Evolutionary conservation across 2,329 filamentous ascomycete genomes (phyloP), one percentile per base, ranked within the genome.

Genomic region (Aspergillus clavatus): DNA sequence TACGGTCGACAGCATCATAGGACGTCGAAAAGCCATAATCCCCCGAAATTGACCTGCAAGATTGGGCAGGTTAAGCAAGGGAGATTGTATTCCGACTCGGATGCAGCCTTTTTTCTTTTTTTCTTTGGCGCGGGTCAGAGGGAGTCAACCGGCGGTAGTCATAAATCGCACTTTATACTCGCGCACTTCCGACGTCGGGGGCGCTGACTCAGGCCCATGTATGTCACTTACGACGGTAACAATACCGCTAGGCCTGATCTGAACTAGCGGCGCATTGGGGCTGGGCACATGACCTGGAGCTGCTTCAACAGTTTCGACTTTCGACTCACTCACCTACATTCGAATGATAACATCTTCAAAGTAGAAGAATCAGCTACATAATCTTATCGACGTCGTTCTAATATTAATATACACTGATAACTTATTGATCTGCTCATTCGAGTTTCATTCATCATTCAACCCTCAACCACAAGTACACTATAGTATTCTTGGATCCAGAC

Each of bases 21-120:
- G 57, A 50, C 58, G 63, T 50, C 64, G 62, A 58, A 68, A 67
- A 58, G 65, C 65, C 68, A 71, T 71, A 43, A 44, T 58, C 51
- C 51, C 52, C 48, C 44, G n/a, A 35, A 27, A 40, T 46, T 31
- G 38, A 36, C 44, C 47, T 51, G 50, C 29, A 31, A 27, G 35
- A 46, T 41, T 22, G 41, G 41, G 50, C 47, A 46, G 46, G 40
- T 38, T 26, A 43, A 31, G 40, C 31, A 38, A 48, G 36, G 23
- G 40, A 33, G 44, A 42, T 10, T 35, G 31, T 24, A 24, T 19
- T 35, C 16, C 31, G 8, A 35, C 31, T 52, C 51, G 23, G 53
- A 56, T 54, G 45, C 36, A 36, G 47, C 47, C 53, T 53, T 51
- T 51, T 54, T 59, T 55, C 57, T n/a, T n/a, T 55, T 57, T 47